Evolutionary conservation across 441 rosid genomes (phyloP), one percentile per base, ranked within the genome.

Genomic region (Hura crepitans): DNA sequence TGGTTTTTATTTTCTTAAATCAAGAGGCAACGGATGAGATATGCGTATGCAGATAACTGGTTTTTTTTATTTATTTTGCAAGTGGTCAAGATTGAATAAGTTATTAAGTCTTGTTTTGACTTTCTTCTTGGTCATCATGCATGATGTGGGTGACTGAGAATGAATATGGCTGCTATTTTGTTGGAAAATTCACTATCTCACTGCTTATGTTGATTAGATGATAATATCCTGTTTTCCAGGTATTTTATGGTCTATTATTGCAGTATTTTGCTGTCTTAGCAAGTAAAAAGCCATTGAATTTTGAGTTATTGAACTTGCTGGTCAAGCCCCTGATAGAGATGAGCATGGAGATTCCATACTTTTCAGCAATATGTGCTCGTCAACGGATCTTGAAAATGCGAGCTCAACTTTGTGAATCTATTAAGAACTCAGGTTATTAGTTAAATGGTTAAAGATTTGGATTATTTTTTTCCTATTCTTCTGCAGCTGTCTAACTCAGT

Each of bases 311-410:
- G 78, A 92, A 87, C 79, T 64, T 85, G 83, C 83, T 94, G 72
- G 92, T 87, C 74, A 89, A 87, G 83, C 97, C 96, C 37, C 77
- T 94, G 69, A 80, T 90, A 82, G 99, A 94, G 76, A 85, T 94
- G 84, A 92, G 97, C 78, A 70, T 67, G 68, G 92, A 90, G 86
- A 88, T 94, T 57, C 97, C 98, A 50, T 94, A 87, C 81, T 94
- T 94, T 65, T 89, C 98, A 49, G 98, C 98, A 78, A 86, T 91
- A 67, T 94, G 97, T 83, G 97, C 98, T 78, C 91, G 96, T 53
- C 90, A 90, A 60, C 79, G 97, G 60, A 90, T 94, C 72, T 58
- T 85, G 35, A 77, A 70, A 49, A 90, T 81, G 64, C 87, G 96
- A 51, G 72, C 79, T 6, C 93, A 83, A 51, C 85, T 91, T 74